Conservation (phyloP, 148 eudicot species). For the Heliamphora exappendiculata region DNA sequence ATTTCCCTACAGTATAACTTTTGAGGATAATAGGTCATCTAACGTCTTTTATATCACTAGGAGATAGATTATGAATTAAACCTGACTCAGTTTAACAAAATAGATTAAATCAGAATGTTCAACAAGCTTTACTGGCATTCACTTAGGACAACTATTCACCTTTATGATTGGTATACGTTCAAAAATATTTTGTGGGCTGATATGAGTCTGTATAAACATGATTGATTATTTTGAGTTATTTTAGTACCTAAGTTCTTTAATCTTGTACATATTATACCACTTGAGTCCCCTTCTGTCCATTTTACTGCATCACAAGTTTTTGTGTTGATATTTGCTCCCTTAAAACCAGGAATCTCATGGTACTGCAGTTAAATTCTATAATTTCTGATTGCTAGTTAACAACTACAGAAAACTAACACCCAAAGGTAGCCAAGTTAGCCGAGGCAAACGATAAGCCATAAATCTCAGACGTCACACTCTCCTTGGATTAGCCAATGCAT, state of each 20-base stretch:
- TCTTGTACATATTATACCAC: not conserved
- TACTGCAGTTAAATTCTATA: not conserved
- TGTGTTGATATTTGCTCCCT: not conserved
- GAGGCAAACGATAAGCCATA: not conserved
- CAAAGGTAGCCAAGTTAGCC: not conserved
- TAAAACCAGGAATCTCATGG: not conserved
- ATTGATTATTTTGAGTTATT: not conserved
- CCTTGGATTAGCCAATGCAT: not conserved
- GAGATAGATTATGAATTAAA: too few relatives aligned
- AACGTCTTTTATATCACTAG: too few relatives aligned
- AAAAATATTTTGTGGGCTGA: too few relatives aligned
- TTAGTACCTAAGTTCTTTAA: not conserved
- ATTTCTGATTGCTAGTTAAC: not conserved
- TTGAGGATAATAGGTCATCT: too few relatives aligned
- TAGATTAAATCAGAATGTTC: too few relatives aligned
- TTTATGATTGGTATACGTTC: too few relatives aligned
- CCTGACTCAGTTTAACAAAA: too few relatives aligned
- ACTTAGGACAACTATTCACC: too few relatives aligned
- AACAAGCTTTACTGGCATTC: too few relatives aligned
- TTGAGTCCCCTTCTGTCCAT: not conserved
- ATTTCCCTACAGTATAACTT: too few relatives aligned
- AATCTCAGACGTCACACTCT: conserved; percentile 1
- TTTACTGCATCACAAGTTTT: not conserved
- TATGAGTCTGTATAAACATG: too few relatives aligned
- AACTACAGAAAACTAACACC: not conserved